These are phyloP conservation scores for Hypomontagnella submonticulosa DNA, from an alignment of 495 filamentous ascomycete species.

Conservation along the genomic window DNA sequence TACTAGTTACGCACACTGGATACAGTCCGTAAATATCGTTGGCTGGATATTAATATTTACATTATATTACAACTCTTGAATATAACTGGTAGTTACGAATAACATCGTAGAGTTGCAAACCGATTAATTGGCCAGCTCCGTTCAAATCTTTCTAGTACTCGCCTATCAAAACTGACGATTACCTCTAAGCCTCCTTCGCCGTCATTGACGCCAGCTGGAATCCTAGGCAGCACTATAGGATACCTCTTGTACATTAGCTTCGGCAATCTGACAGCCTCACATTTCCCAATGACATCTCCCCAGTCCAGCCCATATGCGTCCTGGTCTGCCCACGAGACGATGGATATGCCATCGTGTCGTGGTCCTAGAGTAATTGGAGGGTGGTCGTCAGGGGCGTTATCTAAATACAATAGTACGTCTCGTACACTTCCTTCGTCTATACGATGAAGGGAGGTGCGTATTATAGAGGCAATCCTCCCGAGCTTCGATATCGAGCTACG, in stretches of 20 bases:
- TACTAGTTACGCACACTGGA: no score
- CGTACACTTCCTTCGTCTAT: constrained; percentile 36
- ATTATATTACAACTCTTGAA: no score
- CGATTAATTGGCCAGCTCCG: constrained; percentile 22
- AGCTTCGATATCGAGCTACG: constrained; percentile 12
- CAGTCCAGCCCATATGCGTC: constrained; percentile 43
- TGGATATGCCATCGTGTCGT: constrained; percentile 69
- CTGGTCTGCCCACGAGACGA: constrained; percentile 64
- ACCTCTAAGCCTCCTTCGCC: constrained; percentile 41
- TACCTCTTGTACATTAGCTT: constrained; percentile 39
- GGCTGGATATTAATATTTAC: no score
- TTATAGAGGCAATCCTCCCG: constrained; percentile 26
- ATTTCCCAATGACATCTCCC: constrained; percentile 39
- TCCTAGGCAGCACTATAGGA: constrained; percentile 46
- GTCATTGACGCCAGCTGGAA: constrained; percentile 26
- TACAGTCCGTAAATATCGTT: no score
- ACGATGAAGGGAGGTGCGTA: constrained; percentile 27
- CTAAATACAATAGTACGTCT: constrained; percentile 30
- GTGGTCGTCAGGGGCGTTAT: constrained; percentile 7
- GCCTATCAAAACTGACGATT: constrained; percentile 39
- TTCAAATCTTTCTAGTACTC: constrained; percentile 23
- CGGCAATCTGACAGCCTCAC: constrained; percentile 45
- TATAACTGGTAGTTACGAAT: constrained; percentile 21
- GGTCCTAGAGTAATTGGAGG: constrained; percentile 50
- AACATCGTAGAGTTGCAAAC: constrained; percentile 24